Evolutionary conservation across 169 alveolate species (phyloP).

Genomic region (Plasmodium berghei): DNA sequence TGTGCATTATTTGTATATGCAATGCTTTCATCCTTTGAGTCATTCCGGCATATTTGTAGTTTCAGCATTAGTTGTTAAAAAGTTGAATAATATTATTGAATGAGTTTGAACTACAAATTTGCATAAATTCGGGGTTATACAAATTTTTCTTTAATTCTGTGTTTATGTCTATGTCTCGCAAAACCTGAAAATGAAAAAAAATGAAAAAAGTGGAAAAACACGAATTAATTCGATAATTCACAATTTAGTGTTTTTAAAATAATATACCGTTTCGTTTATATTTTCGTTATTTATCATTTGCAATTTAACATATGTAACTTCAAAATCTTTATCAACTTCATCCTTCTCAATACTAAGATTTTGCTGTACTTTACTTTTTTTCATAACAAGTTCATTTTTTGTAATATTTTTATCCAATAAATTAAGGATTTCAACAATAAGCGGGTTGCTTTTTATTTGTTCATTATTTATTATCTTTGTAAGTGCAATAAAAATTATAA

Average conservation of each 20-base stretch:
- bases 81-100: slow-evolving; percentile 35
- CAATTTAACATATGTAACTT: slow-evolving; percentile 56
- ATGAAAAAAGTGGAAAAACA: background rate
- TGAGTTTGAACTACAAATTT: slow-evolving; percentile 33
- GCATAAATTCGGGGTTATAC: slow-evolving; percentile 37
- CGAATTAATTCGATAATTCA: background rate
- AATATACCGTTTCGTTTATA: slow-evolving; percentile 43
- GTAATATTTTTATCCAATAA: slow-evolving; percentile 39
- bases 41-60: no score
- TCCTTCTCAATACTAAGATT: slow-evolving; percentile 39
- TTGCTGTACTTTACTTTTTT: slow-evolving; percentile 21
- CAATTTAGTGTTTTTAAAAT: no score
- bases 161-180: slow-evolving; percentile 43
- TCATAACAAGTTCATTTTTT: slow-evolving; percentile 44
- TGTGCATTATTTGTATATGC: no score
- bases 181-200: slow-evolving; percentile 36
- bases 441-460: slow-evolving; percentile 18
- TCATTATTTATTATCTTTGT: slow-evolving; percentile 33
- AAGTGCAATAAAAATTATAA: slow-evolving; percentile 40
- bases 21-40: no score
- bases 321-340: slow-evolving; percentile 59
- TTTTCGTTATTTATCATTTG: slow-evolving; percentile 71
- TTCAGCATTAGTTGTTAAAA: slow-evolving; percentile 8
- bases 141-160: slow-evolving; percentile 43
- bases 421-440: slow-evolving; percentile 36